phyloP scores from a whole-genome alignment of 495 filamentous ascomycete genomes.

The Talaromyces trachyspermus region DNA sequence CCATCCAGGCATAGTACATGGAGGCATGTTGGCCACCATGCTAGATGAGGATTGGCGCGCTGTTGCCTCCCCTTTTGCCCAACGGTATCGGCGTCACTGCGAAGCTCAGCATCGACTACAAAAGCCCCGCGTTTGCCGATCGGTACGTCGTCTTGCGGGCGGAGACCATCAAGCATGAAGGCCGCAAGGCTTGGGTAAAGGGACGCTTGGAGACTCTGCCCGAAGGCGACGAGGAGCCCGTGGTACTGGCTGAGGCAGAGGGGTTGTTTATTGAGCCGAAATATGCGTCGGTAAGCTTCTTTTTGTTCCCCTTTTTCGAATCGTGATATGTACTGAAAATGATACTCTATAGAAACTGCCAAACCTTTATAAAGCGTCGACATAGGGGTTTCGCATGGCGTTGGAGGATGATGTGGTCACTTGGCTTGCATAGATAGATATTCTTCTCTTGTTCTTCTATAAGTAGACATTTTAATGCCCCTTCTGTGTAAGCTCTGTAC shows the following conservation, averaged over 20 bases:
- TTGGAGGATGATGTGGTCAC: no score
- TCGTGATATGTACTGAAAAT: neutral
- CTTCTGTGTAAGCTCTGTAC: no score
- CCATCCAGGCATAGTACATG: constrained; percentile 87
- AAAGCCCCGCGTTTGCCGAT: constrained; percentile 67
- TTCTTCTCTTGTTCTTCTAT: neutral
- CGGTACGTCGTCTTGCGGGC: constrained; percentile 73
- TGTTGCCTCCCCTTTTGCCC: constrained; percentile 86
- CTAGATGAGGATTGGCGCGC: constrained; percentile 82
- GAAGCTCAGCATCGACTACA: constrained; percentile 84
- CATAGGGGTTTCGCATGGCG: constrained; percentile 1
- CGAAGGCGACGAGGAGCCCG: constrained; percentile 50
- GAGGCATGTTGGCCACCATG: constrained; percentile 83
- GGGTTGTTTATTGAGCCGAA: constrained; percentile 88
- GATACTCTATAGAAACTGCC: constrained; percentile 1
- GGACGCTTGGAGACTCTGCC: constrained; percentile 81
- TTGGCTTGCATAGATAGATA: no score
- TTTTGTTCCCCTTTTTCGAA: neutral
- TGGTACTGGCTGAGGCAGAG: constrained; percentile 68
- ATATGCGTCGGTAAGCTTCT: constrained; percentile 57
- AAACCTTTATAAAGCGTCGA: neutral
- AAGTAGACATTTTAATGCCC: no score
- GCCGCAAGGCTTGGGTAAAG: constrained; percentile 93
- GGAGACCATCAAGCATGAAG: constrained; percentile 79
- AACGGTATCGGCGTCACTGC: constrained; percentile 88